Conservation (phyloP, 164 flowering plant species). For the Hamamelis virginiana region DNA sequence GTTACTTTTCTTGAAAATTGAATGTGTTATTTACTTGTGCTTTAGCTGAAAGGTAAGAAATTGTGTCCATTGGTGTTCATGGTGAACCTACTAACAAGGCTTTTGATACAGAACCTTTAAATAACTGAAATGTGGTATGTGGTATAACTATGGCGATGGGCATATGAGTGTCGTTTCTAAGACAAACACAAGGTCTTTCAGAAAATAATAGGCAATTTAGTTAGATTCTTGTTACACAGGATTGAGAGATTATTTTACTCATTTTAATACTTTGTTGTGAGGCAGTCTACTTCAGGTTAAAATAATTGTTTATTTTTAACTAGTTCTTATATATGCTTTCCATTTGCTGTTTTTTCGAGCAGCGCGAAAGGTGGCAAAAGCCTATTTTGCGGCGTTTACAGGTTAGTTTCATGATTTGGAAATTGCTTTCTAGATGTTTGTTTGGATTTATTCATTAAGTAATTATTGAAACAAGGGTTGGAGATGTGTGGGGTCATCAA, state of each 20-base stretch:
- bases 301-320: not conserved
- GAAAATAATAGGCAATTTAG: too few species aligned
- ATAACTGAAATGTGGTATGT: too few species aligned
- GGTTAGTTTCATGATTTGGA: slow-evolving; percentile 41
- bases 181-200: too few species aligned
- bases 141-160: too few species aligned
- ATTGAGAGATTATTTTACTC: not conserved
- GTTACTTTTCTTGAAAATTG: too few species aligned
- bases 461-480: not conserved
- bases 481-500: not conserved
- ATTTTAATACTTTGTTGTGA: not conserved
- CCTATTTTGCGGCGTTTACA: slow-evolving; percentile 92
- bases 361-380: slow-evolving; percentile 97
- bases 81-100: too few species aligned
- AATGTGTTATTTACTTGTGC: too few species aligned
- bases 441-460: not conserved
- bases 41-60: too few species aligned
- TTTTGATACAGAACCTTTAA: too few species aligned
- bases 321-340: not conserved
- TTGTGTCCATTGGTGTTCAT: too few species aligned
- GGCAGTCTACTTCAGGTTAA: not conserved
- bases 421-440: not conserved
- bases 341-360: slow-evolving; percentile 20
- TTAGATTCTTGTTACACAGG: not conserved
- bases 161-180: too few species aligned